These are phyloP conservation scores for Megacollybia marginata DNA, from an alignment of 768 basidiomycete genomes.

Conservation along the genomic window DNA sequence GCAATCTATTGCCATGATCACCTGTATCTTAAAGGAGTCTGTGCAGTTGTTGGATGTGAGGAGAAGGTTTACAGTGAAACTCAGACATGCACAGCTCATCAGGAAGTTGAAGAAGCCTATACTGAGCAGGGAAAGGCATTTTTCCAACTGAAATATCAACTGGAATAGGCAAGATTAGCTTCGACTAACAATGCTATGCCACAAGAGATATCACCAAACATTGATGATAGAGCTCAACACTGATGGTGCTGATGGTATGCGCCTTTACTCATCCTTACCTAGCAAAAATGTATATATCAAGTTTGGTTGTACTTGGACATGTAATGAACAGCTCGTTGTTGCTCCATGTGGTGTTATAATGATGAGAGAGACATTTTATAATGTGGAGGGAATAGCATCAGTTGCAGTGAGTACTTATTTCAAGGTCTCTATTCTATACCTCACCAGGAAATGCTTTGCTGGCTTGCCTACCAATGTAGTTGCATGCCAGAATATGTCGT, in stretches of 20 bases:
- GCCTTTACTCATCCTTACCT: not conserved
- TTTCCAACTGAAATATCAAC: slow-evolving; percentile 6
- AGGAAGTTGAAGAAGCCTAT: slow-evolving; percentile 5
- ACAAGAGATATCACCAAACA: not conserved
- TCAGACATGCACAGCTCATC: slow-evolving; percentile 7
- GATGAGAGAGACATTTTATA: slow-evolving; percentile 17
- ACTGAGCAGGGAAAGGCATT: slow-evolving; percentile 5
- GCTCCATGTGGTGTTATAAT: slow-evolving; percentile 22
- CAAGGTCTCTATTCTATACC: not conserved
- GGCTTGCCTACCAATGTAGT: not conserved
- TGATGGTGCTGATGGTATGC: not conserved
- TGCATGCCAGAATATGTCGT: slow-evolving; percentile 10
- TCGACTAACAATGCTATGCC: slow-evolving; percentile 1
- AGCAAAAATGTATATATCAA: slow-evolving; percentile 9
- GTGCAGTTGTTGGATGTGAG: slow-evolving; percentile 6
- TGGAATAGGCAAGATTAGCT: slow-evolving; percentile 2
- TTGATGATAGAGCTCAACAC: not conserved
- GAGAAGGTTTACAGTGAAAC: not conserved
- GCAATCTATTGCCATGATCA: not conserved
- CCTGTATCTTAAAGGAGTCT: not conserved
- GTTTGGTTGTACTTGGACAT: slow-evolving; percentile 17
- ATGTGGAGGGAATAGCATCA: slow-evolving; percentile 11
- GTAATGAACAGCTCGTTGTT: slow-evolving; percentile 23
- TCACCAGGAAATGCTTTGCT: not conserved
- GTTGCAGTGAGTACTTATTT: slow-evolving; percentile 14